Conservation (phyloP, 1,139 yeast species). For the Nakaseomyces bracarensis region DNA sequence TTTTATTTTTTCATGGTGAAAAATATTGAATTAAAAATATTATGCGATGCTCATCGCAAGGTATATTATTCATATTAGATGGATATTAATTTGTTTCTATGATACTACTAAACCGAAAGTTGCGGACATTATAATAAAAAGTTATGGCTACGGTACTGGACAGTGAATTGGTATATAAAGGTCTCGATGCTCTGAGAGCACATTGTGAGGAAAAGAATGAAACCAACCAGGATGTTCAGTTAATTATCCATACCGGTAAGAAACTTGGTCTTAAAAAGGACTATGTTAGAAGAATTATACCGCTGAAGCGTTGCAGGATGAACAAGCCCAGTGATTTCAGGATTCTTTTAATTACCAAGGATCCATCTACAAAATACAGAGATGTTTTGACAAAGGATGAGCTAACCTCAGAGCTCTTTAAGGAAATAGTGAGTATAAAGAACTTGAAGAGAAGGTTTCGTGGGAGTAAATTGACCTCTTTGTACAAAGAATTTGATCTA, state of each 20-base stretch:
- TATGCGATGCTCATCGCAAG: slow-evolving; percentile 9
- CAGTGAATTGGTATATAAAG: slow-evolving; percentile 13
- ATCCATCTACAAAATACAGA: slow-evolving; percentile 53
- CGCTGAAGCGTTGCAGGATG: slow-evolving; percentile 43
- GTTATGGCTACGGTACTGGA: not conserved
- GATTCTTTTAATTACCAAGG: slow-evolving; percentile 57
- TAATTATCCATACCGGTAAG: slow-evolving; percentile 47
- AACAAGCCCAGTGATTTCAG: slow-evolving; percentile 42
- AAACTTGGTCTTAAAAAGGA: slow-evolving; percentile 46
- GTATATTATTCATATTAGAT: slow-evolving; percentile 7
- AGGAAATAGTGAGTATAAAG: slow-evolving; percentile 49
- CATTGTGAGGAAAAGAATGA: slow-evolving; percentile 21
- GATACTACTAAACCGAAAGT: too few relatives aligned
- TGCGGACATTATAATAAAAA: not conserved
- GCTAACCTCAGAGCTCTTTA: slow-evolving; percentile 51
- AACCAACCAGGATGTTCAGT: slow-evolving; percentile 34
- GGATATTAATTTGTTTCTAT: too few relatives aligned
- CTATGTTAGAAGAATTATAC: slow-evolving; percentile 56
- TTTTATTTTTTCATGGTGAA: too few relatives aligned
- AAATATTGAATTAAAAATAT: not conserved
- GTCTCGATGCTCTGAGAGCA: slow-evolving; percentile 20
- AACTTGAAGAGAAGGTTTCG: slow-evolving; percentile 43
- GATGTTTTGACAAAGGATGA: slow-evolving; percentile 37
- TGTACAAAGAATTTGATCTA: slow-evolving; percentile 56
- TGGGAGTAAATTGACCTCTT: slow-evolving; percentile 39